phyloP scores from a whole-genome alignment of 176 grass and related monocot species.

The Raddia guianensis region DNA sequence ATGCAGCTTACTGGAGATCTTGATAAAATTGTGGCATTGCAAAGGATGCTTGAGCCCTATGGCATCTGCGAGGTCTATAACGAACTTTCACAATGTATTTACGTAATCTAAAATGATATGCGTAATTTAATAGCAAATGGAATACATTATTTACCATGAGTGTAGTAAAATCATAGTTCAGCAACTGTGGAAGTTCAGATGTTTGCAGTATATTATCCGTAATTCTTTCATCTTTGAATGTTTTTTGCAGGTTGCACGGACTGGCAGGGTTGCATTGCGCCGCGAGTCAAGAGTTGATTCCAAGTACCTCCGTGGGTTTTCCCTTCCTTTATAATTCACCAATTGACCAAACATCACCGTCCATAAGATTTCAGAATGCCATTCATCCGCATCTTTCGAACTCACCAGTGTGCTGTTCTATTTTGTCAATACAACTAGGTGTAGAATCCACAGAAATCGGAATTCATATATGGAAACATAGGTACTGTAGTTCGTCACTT shows the following conservation, averaged over 20 bases:
- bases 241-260: conserved; percentile 67
- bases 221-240: neutral
- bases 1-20: conserved; percentile 86
- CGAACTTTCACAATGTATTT: neutral
- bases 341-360: neutral
- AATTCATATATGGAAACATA: no score
- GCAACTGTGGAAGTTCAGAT: neutral
- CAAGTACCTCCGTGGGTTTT: conserved; percentile 60
- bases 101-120: neutral
- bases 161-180: neutral
- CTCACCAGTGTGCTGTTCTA: neutral
- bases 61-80: conserved; percentile 87
- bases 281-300: conserved; percentile 82
- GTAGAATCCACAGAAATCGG: no score
- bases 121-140: neutral
- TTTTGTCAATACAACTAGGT: neutral
- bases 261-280: conserved; percentile 63
- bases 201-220: neutral
- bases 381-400: neutral
- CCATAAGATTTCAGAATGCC: neutral
- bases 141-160: neutral
- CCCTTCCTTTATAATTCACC: conserved; percentile 45
- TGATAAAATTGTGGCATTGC: conserved; percentile 88
- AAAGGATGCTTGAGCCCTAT: conserved; percentile 91
- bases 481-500: no score